Base-by-base conservation (phyloP, 495 filamentous ascomycete genomes). In the Podospora bellae-mahoneyi region DNA sequence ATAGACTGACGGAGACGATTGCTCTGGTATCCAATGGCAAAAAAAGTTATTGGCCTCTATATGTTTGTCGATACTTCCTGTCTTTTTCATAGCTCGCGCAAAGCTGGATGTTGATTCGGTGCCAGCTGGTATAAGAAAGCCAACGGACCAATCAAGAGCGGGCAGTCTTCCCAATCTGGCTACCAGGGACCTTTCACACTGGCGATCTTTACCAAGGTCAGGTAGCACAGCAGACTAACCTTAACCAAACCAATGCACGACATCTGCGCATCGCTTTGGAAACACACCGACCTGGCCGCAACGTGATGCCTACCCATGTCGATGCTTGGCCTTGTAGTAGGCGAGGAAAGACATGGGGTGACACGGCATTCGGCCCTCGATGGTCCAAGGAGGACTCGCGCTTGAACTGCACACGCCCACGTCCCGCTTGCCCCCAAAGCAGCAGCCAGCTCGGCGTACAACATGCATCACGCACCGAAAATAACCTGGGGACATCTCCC, bases 1-100 rank as follows among this genome's bases (percentile, higher is more conserved):
- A 76, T 76, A 76, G 72, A 76, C 64, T 66, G 69, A 72, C 66
- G 66, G 71, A 58, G 69, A 69, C 57, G 30, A 60, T 32, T 39
- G 59, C 59, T 66, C 23, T 60, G 15, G 32, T 26, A 34, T 26
- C 48, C 9, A 61, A 66, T 23, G 55, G 54, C 28, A 23, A 28
- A 18, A 44, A 68, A 65, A 64, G 62, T 28, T 55, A 34, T 68
- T 56, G 13, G 55, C 26, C 27, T 68, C 61, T 26, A 5, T 9
- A 63, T 9, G 20, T 64, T 54, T 18, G 2, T 48, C 7, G 4
- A 32, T 7, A 32, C 4, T 32, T 3, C 6, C 5, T 48, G 7
- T 48, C 15, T 6, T 16, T 13, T 48, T 39, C 34, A 39, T 39
- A 39, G 23, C 20, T 23, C 2, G 23, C 23, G 23, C 23, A 23